phyloP scores from a whole-genome alignment of 305 asterid species.

The Solanum hybrid region DNA sequence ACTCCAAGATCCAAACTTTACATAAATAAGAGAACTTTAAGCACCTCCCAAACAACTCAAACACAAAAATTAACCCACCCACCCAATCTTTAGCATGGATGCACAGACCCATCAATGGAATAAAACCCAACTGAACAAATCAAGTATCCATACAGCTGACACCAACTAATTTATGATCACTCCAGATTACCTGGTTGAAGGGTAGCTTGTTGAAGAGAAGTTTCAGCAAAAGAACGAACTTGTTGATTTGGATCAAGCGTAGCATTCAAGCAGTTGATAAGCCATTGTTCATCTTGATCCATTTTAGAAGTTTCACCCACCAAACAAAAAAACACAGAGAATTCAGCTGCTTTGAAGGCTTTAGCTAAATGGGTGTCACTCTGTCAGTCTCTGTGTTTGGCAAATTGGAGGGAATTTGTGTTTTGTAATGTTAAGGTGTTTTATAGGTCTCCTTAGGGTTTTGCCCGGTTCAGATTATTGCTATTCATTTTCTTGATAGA shows the following conservation, averaged over 20 bases:
- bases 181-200: slow-evolving; percentile 55
- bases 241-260: slow-evolving; percentile 79
- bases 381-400: background rate
- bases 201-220: slow-evolving; percentile 80
- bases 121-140: background rate
- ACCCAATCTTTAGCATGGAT: background rate
- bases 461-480: background rate
- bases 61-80: background rate
- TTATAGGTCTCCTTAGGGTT: slow-evolving; percentile 39
- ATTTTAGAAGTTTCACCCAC: slow-evolving; percentile 8
- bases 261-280: slow-evolving; percentile 78
- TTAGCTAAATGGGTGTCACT: background rate
- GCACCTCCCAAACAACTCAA: background rate
- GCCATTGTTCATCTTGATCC: slow-evolving; percentile 84
- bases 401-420: slow-evolving; percentile 49
- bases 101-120: background rate
- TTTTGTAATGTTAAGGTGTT: slow-evolving; percentile 33
- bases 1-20: background rate
- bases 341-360: background rate
- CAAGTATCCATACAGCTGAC: background rate
- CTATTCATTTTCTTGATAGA: background rate
- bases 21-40: background rate
- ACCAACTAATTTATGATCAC: background rate
- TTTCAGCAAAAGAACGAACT: slow-evolving; percentile 73
- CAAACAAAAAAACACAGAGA: background rate